Evolutionary conservation across 768 basidiomycete species (phyloP), one percentile per base, ranked within the genome.

Genomic region (Bullera alba): DNA sequence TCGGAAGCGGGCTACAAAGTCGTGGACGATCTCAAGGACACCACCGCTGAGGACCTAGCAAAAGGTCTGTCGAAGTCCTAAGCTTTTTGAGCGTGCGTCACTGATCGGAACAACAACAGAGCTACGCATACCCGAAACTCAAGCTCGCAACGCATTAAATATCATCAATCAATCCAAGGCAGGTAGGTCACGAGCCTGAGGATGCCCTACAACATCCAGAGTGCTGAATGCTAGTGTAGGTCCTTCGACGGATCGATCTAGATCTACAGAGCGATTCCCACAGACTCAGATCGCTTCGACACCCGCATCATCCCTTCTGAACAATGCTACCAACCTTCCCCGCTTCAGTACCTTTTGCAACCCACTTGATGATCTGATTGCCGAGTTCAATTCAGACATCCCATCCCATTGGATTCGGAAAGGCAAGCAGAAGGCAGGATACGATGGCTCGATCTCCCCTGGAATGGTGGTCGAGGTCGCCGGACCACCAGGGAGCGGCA

Each of bases 401-500:
- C 17, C 10, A 48, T 21, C 37, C 4, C 21, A 27, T 41, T 22
- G n/a, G 35, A 30, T 15, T 50, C 17, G 5, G 30, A 29, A 50
- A 25, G 45, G 21, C 32, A 21, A 39, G 37, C 12, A 25, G 17
- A 4, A 28, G 25, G 38, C 53, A 19, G 23, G 39, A 36, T n/a
- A 54, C 43, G 26, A 47, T 48, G 4, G 56, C 5, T 50, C 57
- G 8, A 53, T 69, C 25, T 27, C 34, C 5, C 69, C 67, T 14
- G 69, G 71, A 4, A 64, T 63, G 60, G 46, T 56, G 1, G 27
- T 70, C 2, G 69, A 70, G 50, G 47, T 72, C 16, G 56, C 65
- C n/a, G 58, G 63, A 16, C 69, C 71, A 21, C 71, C 71, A 0
- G 71, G 71, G 5, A 51, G 54, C 16, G 71, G 71, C 2, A 72